Percentiles rank a stretch among this genome's conserved stretches.
Conservation (phyloP, 345 rosid species). For the Acer saccharum region DNA sequence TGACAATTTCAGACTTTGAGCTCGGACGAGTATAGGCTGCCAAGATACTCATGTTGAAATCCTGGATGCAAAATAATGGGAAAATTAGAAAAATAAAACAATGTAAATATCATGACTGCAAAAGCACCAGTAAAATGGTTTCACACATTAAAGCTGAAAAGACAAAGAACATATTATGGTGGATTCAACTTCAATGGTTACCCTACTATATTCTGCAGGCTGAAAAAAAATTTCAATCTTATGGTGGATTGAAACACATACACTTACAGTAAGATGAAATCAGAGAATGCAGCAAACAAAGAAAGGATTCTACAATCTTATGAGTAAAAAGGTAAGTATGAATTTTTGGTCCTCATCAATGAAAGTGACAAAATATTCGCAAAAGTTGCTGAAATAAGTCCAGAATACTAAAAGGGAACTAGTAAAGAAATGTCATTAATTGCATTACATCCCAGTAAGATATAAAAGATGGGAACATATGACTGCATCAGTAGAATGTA, state of each 20-base stretch:
- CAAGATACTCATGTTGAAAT: slow-evolving; percentile 89
- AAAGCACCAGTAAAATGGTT: slow-evolving; percentile 6
- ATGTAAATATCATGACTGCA: background rate
- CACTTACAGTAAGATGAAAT: too few relatives aligned
- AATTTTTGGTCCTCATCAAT: background rate
- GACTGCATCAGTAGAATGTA: background rate
- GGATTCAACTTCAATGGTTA: background rate
- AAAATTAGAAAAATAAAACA: background rate
- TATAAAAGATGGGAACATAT: too few relatives aligned
- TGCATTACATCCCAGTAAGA: too few relatives aligned
- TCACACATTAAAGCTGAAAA: background rate
- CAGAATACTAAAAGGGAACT: background rate
- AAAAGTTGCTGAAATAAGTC: background rate
- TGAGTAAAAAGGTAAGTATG: background rate
- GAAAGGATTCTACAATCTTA: background rate
- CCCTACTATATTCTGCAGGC: background rate
- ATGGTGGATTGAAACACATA: background rate
- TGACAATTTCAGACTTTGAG: slow-evolving; percentile 84
- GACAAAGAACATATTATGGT: background rate
- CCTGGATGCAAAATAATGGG: slow-evolving; percentile 37
- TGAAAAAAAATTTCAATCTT: background rate
- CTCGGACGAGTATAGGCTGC: slow-evolving; percentile 79
- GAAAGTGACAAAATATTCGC: background rate
- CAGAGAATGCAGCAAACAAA: background rate
- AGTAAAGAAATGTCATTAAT: background rate